Evolutionary conservation across 2,329 filamentous ascomycete species (phyloP), one percentile per base, ranked within the genome.

Genomic region (Sordariomycetes sp.): DNA sequence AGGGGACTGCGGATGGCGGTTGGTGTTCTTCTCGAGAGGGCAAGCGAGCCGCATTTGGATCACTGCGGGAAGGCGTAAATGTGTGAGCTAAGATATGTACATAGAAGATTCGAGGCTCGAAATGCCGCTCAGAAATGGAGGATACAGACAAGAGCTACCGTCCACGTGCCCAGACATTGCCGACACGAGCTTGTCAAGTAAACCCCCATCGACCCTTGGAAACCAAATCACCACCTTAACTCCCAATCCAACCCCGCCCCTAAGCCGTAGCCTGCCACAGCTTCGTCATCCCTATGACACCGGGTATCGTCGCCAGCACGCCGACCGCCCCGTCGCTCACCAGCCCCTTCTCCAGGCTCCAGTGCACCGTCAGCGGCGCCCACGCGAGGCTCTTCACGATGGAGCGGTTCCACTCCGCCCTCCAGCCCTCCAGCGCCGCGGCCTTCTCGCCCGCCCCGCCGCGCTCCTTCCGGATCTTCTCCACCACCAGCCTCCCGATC

Each of bases 361-460:
- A 96, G 74, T 97, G 90, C 28, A 93, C 67, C 61, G 89, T 93
- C 68, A 96, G 76, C 35, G 92, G 90, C 59, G 88, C 83, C 84
- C 89, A 96, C 35, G 87, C 85, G 61, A 83, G 68, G 71, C 90
- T 91, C 50, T 85, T 80, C 22, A 84, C 76, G 57, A 93, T 72
- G 66, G 86, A 81, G 67, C 79, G 83, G 77, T 80, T 85, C 82
- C 82, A 91, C 60, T 74, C 68, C 14, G 63, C 67, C 51, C 65
- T 65, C 73, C 80, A 82, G 53, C 68, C 72, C 64, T 73, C 75
- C 61, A 76, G 74, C 67, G 73, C 51, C 5, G 52, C 40, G 43
- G 22, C 43, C 34, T 43, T 34, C 43, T 69, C 70, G 60, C 78
- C 71, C 60, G 63, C 61, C 24, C 58, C 60, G 7, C 64, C 62